Evolutionary conservation across 129 eudicot species (phyloP), one percentile per base, ranked within the genome.

Genomic region (Flaveria brownii): DNA sequence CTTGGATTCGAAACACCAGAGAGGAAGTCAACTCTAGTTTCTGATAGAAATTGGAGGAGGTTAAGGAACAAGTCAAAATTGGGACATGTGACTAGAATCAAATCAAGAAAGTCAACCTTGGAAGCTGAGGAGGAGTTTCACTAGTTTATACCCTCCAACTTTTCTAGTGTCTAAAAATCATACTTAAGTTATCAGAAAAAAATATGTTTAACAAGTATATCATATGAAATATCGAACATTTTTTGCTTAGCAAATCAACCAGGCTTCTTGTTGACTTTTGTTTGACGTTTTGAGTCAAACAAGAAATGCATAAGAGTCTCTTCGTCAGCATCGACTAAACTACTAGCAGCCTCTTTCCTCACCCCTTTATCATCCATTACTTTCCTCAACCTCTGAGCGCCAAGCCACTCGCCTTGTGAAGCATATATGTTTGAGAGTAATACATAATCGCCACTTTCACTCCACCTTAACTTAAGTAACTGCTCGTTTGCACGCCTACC

Each of bases 301-400:
- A 87, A 78, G 66, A 82, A 87, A 62, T 64, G 77, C 82, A 81
- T 33, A 56, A 84, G 70, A 11, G 57, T 72, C 60, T 73, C 70
- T 72, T 84, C 71, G 43, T 85, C 85, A 2, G 86, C 33, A 5
- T 83, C 92, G 77, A 88, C 78, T 67, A 89, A 51, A 72, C 90
- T 91, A 68, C 82, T 79, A 0, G 87, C 95, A 69, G 77, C 87
- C 84, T 85, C 97, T 85, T 91, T 91, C 77, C 75, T 69, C 63
- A 91, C 90, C 41, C 94, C 91, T 60, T 68, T 88, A 62, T 91
- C 86, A 83, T 88, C 97, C 94, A 88, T 91, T 74, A 86, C 77
- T 50, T 78, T 82, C 78, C 97, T 85, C 57, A 85, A 78, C 59
- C 70, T 83, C 77, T 88, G 88, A 61, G 81, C 97, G 6, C 90